Percentiles rank a stretch among this genome's conserved stretches.
Evolutionary conservation across 495 filamentous ascomycete genomes (phyloP).

Genomic region (Copromyces sp.): DNA sequence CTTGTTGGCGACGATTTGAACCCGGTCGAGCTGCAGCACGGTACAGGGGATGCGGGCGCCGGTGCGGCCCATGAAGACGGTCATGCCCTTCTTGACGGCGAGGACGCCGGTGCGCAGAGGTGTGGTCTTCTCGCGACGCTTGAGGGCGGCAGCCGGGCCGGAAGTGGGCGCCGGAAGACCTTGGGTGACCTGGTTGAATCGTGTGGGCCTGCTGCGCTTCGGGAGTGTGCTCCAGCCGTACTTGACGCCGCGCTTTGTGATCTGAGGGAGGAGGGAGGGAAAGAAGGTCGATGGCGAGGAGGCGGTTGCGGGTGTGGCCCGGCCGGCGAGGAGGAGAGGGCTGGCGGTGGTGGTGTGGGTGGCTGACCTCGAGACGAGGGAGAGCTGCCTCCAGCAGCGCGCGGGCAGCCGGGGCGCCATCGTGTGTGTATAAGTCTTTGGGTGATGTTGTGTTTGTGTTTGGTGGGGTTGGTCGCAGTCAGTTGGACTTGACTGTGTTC

Average conservation of each 20-base stretch:
- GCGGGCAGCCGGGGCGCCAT: constrained; percentile 46
- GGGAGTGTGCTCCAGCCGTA: constrained; percentile 44
- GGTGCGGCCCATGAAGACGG: constrained; percentile 70
- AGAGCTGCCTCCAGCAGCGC: constrained; percentile 33
- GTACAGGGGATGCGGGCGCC: constrained; percentile 78
- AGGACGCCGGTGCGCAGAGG: constrained; percentile 75
- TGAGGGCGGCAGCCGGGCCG: constrained; percentile 68
- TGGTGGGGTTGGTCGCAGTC: not conserved
- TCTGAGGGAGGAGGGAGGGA: constrained; percentile 32
- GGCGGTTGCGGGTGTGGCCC: constrained; percentile 13
- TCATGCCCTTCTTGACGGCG: constrained; percentile 90
- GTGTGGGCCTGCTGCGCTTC: constrained; percentile 23
- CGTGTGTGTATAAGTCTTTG: not conserved
- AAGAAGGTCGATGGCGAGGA: constrained; percentile 16
- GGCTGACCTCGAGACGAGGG: constrained; percentile 16
- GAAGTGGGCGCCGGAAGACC: constrained; percentile 52
- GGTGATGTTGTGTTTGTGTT: constrained; percentile 3
- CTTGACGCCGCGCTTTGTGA: constrained; percentile 38
- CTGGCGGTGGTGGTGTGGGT: constrained; percentile 13
- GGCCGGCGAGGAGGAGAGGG: constrained; percentile 22
- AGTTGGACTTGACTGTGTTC: not conserved
- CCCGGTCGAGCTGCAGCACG: constrained; percentile 85
- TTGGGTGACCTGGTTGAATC: constrained; percentile 41
- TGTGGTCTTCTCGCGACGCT: constrained; percentile 63
- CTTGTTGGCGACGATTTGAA: constrained; percentile 80